Percentiles rank a stretch among this genome's conserved stretches.
Conservation (phyloP, 768 basidiomycete species). For the Pisolithus microcarpus region DNA sequence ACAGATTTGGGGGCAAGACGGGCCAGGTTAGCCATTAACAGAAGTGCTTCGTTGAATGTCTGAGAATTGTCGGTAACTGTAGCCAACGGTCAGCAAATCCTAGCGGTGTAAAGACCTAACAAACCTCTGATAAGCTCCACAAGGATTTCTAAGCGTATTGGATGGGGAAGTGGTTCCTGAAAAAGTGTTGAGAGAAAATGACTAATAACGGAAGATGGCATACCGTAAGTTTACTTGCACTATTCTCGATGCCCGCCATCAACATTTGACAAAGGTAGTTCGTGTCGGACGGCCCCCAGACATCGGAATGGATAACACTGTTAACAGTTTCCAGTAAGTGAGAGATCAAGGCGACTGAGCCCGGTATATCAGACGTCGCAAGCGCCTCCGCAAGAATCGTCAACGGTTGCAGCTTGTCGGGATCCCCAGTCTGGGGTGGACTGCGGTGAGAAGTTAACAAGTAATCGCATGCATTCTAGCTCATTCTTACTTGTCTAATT, state of each 20-base stretch:
- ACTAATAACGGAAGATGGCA: conserved; percentile 10
- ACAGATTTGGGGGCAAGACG: conserved; percentile 85
- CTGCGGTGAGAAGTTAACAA: background rate
- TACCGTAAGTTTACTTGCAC: conserved; percentile 51
- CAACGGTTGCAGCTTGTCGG: conserved; percentile 41
- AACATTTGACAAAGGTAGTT: conserved; percentile 78
- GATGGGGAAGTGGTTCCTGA: conserved; percentile 49
- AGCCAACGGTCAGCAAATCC: background rate
- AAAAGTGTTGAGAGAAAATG: background rate
- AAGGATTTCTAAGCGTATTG: conserved; percentile 74
- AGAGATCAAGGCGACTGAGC: conserved; percentile 65
- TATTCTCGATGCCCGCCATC: conserved; percentile 72
- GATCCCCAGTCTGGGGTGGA: conserved; percentile 22
- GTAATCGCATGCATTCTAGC: background rate
- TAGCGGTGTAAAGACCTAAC: background rate
- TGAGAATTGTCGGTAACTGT: conserved; percentile 87
- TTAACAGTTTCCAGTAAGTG: conserved; percentile 67
- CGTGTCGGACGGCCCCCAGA: conserved; percentile 53
- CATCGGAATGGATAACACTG: conserved; percentile 51
- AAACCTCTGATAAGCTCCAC: conserved; percentile 81
- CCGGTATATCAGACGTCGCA: conserved; percentile 54
- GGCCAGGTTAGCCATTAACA: conserved; percentile 80
- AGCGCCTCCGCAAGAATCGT: conserved; percentile 65
- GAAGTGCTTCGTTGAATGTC: conserved; percentile 86
- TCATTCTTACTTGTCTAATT: conserved; percentile 44